phyloP scores from a whole-genome alignment of 2,329 filamentous ascomycete genomes.

The Aspergillus sp. region DNA sequence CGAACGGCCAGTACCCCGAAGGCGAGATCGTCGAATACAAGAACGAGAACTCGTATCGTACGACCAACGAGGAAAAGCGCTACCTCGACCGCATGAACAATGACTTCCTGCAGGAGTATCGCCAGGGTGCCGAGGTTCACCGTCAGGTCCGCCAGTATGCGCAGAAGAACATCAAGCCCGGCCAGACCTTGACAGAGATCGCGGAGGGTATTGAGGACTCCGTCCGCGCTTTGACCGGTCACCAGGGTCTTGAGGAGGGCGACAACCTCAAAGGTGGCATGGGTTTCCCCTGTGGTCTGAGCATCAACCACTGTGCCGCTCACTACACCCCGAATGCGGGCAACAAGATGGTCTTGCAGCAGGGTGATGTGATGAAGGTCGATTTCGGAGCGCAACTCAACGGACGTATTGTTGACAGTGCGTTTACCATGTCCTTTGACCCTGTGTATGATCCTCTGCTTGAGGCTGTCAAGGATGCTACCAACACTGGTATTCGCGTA shows the following conservation, averaged over 20 bases:
- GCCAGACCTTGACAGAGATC: conserved; percentile 76
- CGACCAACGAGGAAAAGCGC: conserved; percentile 80
- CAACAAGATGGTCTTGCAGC: conserved; percentile 69
- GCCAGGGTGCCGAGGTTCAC: conserved; percentile 84
- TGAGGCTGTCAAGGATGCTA: conserved; percentile 66
- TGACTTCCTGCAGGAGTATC: conserved; percentile 77
- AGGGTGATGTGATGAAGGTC: conserved; percentile 71
- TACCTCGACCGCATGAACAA: conserved; percentile 77
- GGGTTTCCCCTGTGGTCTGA: conserved; percentile 83
- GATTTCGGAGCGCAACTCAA: conserved; percentile 72
- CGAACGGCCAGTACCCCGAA: conserved; percentile 69
- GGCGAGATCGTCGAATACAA: conserved; percentile 77
- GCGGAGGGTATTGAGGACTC: conserved; percentile 84
- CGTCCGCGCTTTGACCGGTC: conserved; percentile 73
- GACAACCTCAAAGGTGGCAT: conserved; percentile 77
- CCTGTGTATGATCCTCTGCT: conserved; percentile 68
- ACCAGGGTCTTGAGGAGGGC: conserved; percentile 73
- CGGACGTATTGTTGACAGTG: conserved; percentile 69
- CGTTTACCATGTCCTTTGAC: conserved; percentile 69
- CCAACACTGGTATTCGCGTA: conserved; percentile 71
- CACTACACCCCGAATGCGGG: conserved; percentile 87
- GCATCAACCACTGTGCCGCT: conserved; percentile 80
- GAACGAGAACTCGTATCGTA: conserved; percentile 75
- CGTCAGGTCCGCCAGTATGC: conserved; percentile 83
- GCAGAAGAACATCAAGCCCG: conserved; percentile 76